phyloP scores from a whole-genome alignment of 768 basidiomycete genomes.

The Termitomyces sp. region DNA sequence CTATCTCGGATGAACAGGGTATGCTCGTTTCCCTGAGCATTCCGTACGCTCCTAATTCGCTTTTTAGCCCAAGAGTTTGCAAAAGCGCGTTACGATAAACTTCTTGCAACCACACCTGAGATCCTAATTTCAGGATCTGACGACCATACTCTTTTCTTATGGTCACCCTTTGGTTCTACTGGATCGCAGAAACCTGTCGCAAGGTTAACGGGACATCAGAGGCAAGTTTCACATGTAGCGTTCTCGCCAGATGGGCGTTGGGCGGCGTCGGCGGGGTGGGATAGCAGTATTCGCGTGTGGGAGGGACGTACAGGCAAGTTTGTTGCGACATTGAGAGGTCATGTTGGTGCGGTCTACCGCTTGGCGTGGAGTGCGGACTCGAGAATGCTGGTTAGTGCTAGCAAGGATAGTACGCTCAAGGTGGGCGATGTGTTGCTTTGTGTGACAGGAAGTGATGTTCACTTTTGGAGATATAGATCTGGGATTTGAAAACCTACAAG shows the following conservation, averaged over 20 bases:
- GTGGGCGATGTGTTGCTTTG: conserved; percentile 36
- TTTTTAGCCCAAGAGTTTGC: conserved; percentile 73
- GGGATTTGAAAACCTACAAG: conserved; percentile 97
- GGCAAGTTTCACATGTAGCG: conserved; percentile 89
- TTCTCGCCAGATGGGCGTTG: conserved; percentile 93
- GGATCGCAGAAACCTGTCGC: conserved; percentile 44
- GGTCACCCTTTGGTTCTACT: conserved; percentile 50
- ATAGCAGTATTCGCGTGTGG: conserved; percentile 90
- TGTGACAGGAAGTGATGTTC: not conserved
- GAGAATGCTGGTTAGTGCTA: conserved; percentile 87
- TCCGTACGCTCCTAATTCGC: not conserved
- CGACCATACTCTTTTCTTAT: conserved; percentile 96
- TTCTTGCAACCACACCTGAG: conserved; percentile 68
- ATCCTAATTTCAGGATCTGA: conserved; percentile 94
- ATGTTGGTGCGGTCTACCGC: conserved; percentile 92
- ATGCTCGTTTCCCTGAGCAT: conserved; percentile 10
- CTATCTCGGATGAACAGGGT: conserved; percentile 84
- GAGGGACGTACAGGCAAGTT: conserved; percentile 85
- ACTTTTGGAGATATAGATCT: conserved; percentile 54
- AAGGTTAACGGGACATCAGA: conserved; percentile 90
- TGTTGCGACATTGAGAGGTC: conserved; percentile 85
- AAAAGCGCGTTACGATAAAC: conserved; percentile 69
- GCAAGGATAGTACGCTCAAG: conserved; percentile 95
- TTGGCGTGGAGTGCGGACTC: conserved; percentile 96
- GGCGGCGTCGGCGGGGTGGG: conserved; percentile 91